Percentiles rank a stretch among this genome's conserved stretches.
These are phyloP conservation scores for Arthrobotrys pseudoclavata DNA, from an alignment of 2,329 filamentous ascomycete genomes.

Conservation along the genomic window DNA sequence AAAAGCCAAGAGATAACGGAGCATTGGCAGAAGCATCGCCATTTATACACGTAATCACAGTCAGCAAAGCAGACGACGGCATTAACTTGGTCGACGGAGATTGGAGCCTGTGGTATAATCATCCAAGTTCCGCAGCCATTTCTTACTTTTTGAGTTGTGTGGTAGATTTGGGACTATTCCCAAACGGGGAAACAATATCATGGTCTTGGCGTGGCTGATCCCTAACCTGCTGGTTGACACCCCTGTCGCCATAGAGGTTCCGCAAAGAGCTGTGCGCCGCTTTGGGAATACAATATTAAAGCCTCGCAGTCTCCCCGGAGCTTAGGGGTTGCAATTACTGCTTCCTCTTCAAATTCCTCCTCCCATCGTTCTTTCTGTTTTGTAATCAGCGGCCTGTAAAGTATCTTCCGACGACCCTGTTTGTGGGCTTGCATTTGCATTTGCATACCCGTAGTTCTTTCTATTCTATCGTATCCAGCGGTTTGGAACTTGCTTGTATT, in stretches of 20 bases:
- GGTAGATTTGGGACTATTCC: constrained; percentile 22
- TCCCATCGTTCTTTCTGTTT: not conserved
- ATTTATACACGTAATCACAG: constrained; percentile 19
- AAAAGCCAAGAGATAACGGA: constrained; percentile 8
- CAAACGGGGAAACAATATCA: constrained; percentile 54
- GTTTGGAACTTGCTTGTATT: constrained; percentile 4
- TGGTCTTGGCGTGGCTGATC: constrained; percentile 32
- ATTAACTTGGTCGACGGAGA: too few species aligned
- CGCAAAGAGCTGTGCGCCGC: constrained; percentile 33
- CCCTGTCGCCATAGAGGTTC: constrained; percentile 26
- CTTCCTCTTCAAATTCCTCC: not conserved
- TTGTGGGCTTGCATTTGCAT: not conserved
- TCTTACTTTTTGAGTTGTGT: constrained; percentile 20
- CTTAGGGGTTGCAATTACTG: not conserved
- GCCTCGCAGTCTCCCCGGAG: constrained; percentile 9
- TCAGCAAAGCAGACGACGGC: constrained; percentile 25
- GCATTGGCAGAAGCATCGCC: constrained; percentile 32
- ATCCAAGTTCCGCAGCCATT: too few species aligned
- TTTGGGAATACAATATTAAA: constrained; percentile 47
- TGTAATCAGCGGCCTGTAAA: constrained; percentile 17
- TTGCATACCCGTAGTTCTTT: not conserved
- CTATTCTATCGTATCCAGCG: not conserved
- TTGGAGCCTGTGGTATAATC: too few species aligned
- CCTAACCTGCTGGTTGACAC: constrained; percentile 3
- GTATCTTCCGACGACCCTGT: constrained; percentile 4